Conservation (phyloP, 208 protist species). For the Wallacemonas collosoma region DNA sequence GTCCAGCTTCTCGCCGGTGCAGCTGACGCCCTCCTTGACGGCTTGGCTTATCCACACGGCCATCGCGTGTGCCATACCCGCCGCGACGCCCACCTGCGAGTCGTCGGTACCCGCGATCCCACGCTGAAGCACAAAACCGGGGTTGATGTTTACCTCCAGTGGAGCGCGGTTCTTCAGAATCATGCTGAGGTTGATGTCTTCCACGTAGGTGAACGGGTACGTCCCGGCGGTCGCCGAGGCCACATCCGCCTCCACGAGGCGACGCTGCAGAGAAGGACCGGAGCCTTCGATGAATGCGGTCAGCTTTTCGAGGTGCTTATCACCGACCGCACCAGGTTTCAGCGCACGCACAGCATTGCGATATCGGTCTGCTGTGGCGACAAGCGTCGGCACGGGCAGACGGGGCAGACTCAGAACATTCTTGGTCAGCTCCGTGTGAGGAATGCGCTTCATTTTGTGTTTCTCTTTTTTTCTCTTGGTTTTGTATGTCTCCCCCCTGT, state of each 20-base stretch:
- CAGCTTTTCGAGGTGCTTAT: slow-evolving; percentile 64
- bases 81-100: slow-evolving; percentile 70
- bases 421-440: slow-evolving; percentile 45
- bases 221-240: slow-evolving; percentile 34
- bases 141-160: slow-evolving; percentile 75
- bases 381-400: slow-evolving; percentile 72
- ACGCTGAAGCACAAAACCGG: slow-evolving; percentile 64
- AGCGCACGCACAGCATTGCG: slow-evolving; percentile 53
- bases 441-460: slow-evolving; percentile 63
- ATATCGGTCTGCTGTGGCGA: slow-evolving; percentile 63
- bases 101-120: slow-evolving; percentile 32
- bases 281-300: slow-evolving; percentile 64
- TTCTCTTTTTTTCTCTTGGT: neutral
- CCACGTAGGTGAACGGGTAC: slow-evolving; percentile 77
- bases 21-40: slow-evolving; percentile 27
- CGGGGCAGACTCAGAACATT: slow-evolving; percentile 83
- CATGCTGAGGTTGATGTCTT: slow-evolving; percentile 49
- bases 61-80: slow-evolving; percentile 64
- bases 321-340: slow-evolving; percentile 39
- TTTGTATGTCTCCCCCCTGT: neutral
- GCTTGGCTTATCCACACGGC: slow-evolving; percentile 50
- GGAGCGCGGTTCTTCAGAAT: slow-evolving; percentile 64
- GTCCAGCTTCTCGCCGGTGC: slow-evolving; percentile 31
- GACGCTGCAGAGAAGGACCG: slow-evolving; percentile 59
- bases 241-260: slow-evolving; percentile 63